Conservation (phyloP, 371 early-diverging fungal species). For the Dichotomocladium elegans region DNA sequence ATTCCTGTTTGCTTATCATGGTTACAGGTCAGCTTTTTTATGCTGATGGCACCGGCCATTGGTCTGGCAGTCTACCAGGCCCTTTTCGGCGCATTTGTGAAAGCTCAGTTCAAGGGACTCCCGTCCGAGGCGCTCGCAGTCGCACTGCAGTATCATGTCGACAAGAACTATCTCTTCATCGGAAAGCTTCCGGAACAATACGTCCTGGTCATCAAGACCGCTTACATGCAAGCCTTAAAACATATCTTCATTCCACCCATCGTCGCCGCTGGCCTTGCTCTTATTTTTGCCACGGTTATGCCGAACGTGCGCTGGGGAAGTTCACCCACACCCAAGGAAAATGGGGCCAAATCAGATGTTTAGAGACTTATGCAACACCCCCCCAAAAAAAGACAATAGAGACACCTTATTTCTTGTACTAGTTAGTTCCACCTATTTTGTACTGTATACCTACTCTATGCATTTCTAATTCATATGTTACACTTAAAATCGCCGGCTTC, state of each 20-base stretch:
- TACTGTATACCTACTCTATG: too few species aligned
- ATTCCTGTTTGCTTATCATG: too few species aligned
- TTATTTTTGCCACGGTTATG: not conserved
- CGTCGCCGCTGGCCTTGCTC: not conserved
- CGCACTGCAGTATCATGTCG: conserved; percentile 22
- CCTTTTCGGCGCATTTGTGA: conserved; percentile 13
- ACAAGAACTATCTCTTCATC: conserved; percentile 23
- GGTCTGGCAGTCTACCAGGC: conserved; percentile 27
- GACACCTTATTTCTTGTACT: not conserved
- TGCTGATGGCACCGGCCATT: conserved; percentile 33
- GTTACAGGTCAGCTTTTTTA: conserved; percentile 22
- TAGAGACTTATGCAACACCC: too few species aligned
- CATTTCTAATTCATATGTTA: too few species aligned
- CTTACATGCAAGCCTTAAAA: conserved; percentile 53
- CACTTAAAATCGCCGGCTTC: too few species aligned
- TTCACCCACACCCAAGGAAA: not conserved
- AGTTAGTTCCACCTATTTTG: too few species aligned
- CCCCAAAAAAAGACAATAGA: not conserved
- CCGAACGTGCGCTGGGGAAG: not conserved
- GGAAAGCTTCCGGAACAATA: conserved; percentile 22
- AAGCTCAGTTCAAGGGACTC: conserved; percentile 10
- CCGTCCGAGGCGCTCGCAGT: conserved; percentile 8
- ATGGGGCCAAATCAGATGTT: not conserved
- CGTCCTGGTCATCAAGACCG: conserved; percentile 38
- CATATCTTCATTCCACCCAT: conserved; percentile 13